Percentiles rank a stretch among this genome's conserved stretches.
phyloP scores from a whole-genome alignment of 2,329 filamentous ascomycete species.

The Fusarium luffae region DNA sequence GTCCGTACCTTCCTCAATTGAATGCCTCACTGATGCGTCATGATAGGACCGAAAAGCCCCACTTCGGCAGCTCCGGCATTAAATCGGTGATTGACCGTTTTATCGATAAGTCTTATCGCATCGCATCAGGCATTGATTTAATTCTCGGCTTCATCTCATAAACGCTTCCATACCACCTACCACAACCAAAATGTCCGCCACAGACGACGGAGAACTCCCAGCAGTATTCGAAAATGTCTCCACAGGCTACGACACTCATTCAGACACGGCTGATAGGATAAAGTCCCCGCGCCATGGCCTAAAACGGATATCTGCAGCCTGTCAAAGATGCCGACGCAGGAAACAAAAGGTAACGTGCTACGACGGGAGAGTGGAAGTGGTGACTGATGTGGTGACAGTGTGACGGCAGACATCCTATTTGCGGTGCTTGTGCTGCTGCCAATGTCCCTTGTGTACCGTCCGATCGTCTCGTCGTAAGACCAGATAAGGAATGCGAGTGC shows the following conservation, averaged over 20 bases:
- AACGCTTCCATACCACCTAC: background rate
- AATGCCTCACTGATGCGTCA: background rate
- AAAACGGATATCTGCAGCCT: conserved; percentile 37
- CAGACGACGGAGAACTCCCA: conserved; percentile 27
- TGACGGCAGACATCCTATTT: conserved; percentile 37
- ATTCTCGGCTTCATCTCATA: conserved; percentile 4
- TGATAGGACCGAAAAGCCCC: background rate
- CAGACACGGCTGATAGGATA: conserved; percentile 4
- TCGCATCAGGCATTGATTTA: background rate
- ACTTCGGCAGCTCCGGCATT: conserved; percentile 19
- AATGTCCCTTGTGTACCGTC: conserved; percentile 37
- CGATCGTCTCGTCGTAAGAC: conserved; percentile 35
- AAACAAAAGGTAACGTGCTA: conserved; percentile 38
- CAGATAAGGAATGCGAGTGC: conserved; percentile 38
- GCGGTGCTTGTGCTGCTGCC: conserved; percentile 31
- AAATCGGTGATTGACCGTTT: conserved; percentile 16
- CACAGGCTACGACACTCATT: conserved; percentile 17
- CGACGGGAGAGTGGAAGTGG: background rate
- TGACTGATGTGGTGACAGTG: conserved; percentile 17
- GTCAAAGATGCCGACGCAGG: conserved; percentile 38
- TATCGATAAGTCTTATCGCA: conserved; percentile 13
- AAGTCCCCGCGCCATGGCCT: conserved; percentile 31
- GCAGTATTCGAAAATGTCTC: conserved; percentile 14
- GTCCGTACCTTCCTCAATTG: background rate
- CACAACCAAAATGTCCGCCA: conserved; percentile 12